Percentiles rank a stretch among this genome's conserved stretches.
These are phyloP conservation scores for Irpex sp. DNA, from an alignment of 1,284 basidiomycete genomes.

Conservation along the genomic window DNA sequence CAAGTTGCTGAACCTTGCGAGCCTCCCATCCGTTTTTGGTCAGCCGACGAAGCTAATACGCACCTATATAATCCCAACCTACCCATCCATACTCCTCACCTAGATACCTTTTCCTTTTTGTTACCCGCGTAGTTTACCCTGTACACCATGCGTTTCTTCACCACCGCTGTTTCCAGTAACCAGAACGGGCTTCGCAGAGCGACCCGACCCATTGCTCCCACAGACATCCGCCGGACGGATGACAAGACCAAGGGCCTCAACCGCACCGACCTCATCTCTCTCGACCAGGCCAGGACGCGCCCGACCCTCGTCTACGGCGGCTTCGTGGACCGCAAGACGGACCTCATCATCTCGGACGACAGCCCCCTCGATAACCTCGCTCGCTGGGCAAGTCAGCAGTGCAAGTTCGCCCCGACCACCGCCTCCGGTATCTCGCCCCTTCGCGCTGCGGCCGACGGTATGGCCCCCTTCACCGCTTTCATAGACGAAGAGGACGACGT, in stretches of 20 bases:
- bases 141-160: conserved; percentile 1
- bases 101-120: neutral
- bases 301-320: neutral
- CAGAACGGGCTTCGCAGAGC: neutral
- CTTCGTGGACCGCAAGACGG: neutral
- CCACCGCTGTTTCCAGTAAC: neutral
- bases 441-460: neutral
- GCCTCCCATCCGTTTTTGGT: neutral
- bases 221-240: neutral
- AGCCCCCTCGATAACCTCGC: neutral
- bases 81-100: neutral
- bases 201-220: neutral
- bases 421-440: neutral
- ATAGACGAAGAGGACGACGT: neutral
- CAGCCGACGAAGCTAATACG: neutral
- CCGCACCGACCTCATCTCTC: neutral
- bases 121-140: neutral
- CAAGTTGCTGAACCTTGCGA: neutral
- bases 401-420: too few species aligned
- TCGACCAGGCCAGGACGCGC: neutral
- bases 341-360: neutral
- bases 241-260: neutral
- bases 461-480: neutral
- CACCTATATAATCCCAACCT: neutral
- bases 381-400: neutral